Evolutionary conservation across 2,329 filamentous ascomycete species (phyloP).

Genomic region (Arachnopeziza araneosa): DNA sequence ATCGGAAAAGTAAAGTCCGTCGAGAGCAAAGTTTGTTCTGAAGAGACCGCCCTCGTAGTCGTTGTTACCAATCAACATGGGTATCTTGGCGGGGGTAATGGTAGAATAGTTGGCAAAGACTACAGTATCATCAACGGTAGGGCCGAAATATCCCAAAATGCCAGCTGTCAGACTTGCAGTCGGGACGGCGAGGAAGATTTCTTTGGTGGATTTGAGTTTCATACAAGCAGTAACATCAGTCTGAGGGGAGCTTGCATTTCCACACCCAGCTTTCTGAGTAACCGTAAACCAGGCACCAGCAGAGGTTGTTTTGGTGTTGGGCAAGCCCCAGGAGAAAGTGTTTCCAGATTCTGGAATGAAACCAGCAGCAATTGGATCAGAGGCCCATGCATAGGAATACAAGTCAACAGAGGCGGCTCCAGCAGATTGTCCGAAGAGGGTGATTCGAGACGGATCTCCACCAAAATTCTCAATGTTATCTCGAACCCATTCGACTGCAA

Average conservation of each 20-base stretch:
- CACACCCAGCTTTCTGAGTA: conserved; percentile 25
- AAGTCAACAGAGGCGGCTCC: conserved; percentile 34
- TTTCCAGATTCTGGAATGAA: conserved; percentile 31
- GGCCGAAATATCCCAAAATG: conserved; percentile 22
- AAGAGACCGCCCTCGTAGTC: conserved; percentile 32
- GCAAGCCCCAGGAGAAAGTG: conserved; percentile 23
- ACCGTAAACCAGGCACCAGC: conserved; percentile 24
- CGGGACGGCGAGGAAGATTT: conserved; percentile 20
- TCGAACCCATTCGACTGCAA: conserved; percentile 32
- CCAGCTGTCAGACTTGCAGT: conserved; percentile 1
- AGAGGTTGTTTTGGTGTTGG: conserved; percentile 12
- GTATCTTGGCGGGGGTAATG: conserved; percentile 20
- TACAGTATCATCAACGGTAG: conserved; percentile 25
- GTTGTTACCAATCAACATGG: conserved; percentile 30
- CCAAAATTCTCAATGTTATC: conserved; percentile 32
- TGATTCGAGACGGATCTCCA: conserved; percentile 31
- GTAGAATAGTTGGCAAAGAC: conserved; percentile 27
- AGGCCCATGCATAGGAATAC: conserved; percentile 29
- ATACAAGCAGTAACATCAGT: conserved; percentile 24
- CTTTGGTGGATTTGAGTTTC: conserved; percentile 16
- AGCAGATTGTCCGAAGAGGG: conserved; percentile 41
- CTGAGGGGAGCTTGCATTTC: conserved; percentile 19
- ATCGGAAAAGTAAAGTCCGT: conserved; percentile 17
- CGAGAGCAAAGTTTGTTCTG: conserved; percentile 19
- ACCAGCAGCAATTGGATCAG: conserved; percentile 29